Base-by-base conservation (phyloP, 1,284 basidiomycete genomes). In the Pseudozyma sp. region DNA sequence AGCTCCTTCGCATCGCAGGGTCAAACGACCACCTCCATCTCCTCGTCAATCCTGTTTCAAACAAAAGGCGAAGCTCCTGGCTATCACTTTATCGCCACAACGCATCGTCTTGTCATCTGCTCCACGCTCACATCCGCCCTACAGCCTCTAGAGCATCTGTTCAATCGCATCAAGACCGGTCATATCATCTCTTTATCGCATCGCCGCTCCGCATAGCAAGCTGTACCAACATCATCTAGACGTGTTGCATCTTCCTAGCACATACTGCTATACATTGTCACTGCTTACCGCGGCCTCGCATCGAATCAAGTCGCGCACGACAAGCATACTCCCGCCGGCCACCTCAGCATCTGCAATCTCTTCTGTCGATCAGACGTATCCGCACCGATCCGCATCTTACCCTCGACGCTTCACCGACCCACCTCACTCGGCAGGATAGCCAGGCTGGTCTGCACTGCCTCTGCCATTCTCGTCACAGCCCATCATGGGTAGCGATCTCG, bases 401-500 rank as follows among this genome's bases (percentile, higher is more conserved):
- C 35, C 35, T 10, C 35, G 35, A 37, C 8, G 9, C 35, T 14
- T 37, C 37, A 19, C 14, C 46, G 6, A 30, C 16, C 39, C 39
- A n/a, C 39, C 11, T 14, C 16, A 7, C 39, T 42, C 7, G 39
- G 16, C 30, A 46, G 61, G 49, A 61, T 49, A 64, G 53, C 56
- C 40, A 64, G 56, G 60, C 48, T n/a, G 66, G 58, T 54, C 14
- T 29, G n/a, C 44, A 33, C 48, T 51, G 48, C 57, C 60, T 46
- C 54, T 43, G 42, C 52, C 55, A 46, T 57, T 53, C 53, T 33
- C 47, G 14, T 7, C 17, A 1, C 29, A 34, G 49, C 37, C 54
- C 61, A 75, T 17, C 54, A 77, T 79, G 78, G 50, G 52, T 3
- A 73, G 70, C 64, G 67, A 80, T 52, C 64, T 80, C 35, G 78